phyloP scores from a whole-genome alignment of 768 basidiomycete genomes.

The Boletellus emodensis region DNA sequence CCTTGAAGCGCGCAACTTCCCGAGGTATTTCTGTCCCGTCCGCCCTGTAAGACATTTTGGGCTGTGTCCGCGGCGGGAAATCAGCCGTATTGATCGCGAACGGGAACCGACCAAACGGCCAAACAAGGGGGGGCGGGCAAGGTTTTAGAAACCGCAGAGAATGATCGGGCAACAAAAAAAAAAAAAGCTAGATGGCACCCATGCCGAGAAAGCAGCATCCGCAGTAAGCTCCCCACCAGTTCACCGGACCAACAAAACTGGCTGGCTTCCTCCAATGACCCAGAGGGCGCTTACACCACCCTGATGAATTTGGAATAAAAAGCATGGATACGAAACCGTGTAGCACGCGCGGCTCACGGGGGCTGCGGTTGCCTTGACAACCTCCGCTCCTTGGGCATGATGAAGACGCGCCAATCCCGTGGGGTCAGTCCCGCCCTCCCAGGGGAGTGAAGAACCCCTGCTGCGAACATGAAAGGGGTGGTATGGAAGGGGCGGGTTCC shows the following conservation, averaged over 20 bases:
- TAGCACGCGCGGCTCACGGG: background rate
- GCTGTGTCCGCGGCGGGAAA: conserved; percentile 4
- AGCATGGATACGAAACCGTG: background rate
- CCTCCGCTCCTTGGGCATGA: background rate
- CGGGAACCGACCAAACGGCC: background rate
- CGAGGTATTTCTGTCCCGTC: background rate
- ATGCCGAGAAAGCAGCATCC: background rate
- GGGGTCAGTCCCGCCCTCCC: background rate
- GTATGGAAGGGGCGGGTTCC: background rate
- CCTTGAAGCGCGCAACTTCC: background rate
- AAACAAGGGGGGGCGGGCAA: background rate
- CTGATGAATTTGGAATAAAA: background rate
- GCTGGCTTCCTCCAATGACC: too few relatives aligned
- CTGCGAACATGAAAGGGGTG: background rate
- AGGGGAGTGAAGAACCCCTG: too few relatives aligned
- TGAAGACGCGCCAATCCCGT: too few relatives aligned
- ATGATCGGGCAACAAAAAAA: background rate
- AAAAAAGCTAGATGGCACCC: background rate
- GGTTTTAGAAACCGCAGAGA: background rate
- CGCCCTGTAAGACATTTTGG: background rate
- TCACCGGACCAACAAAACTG: background rate
- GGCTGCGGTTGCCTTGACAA: background rate
- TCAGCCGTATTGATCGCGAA: conserved; percentile 1
- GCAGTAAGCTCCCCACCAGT: background rate
- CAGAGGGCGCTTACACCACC: background rate